Conservation (phyloP, 148 eudicot species). For the Dysphania ambrosioides region DNA sequence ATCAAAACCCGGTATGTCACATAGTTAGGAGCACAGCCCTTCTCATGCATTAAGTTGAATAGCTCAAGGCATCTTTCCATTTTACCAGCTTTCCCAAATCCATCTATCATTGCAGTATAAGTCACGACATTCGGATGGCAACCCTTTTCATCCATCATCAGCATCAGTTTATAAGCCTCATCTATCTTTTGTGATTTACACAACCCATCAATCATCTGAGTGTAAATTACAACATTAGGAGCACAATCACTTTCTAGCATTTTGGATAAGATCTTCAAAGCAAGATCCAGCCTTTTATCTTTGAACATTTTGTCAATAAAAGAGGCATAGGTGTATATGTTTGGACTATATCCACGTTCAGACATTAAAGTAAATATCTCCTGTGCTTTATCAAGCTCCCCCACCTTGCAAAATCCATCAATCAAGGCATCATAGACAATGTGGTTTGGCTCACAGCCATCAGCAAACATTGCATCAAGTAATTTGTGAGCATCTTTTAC, state of each 20-base stretch:
- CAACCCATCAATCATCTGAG: slow-evolving; percentile 90
- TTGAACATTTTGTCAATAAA: slow-evolving; percentile 66
- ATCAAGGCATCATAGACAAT: slow-evolving; percentile 74
- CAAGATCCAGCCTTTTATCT: slow-evolving; percentile 73
- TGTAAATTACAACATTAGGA: slow-evolving; percentile 84
- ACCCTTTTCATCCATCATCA: slow-evolving; percentile 90
- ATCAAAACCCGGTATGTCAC: slow-evolving; percentile 77
- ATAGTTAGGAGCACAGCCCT: slow-evolving; percentile 84
- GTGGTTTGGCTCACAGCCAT: slow-evolving; percentile 69
- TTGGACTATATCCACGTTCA: slow-evolving; percentile 53
- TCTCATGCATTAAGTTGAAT: slow-evolving; percentile 55
- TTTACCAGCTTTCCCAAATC: slow-evolving; percentile 74
- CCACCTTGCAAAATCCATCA: slow-evolving; percentile 74
- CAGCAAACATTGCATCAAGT: slow-evolving; percentile 49
- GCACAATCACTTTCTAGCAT: slow-evolving; percentile 65
- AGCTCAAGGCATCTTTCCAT: slow-evolving; percentile 69
- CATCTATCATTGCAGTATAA: slow-evolving; percentile 91
- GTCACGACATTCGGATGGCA: slow-evolving; percentile 91
- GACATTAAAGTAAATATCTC: slow-evolving; percentile 54
- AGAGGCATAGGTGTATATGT: slow-evolving; percentile 55
- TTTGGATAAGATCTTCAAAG: slow-evolving; percentile 51
- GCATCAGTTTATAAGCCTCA: slow-evolving; percentile 85
- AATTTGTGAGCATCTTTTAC: slow-evolving; percentile 55
- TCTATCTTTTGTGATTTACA: slow-evolving; percentile 81
- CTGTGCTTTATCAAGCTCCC: slow-evolving; percentile 70